A percentile compares a stretch with the other conserved stretches of the same genome.
Evolutionary conservation across 345 rosid species (phyloP).

Genomic region (Lagerstroemia speciosa): DNA sequence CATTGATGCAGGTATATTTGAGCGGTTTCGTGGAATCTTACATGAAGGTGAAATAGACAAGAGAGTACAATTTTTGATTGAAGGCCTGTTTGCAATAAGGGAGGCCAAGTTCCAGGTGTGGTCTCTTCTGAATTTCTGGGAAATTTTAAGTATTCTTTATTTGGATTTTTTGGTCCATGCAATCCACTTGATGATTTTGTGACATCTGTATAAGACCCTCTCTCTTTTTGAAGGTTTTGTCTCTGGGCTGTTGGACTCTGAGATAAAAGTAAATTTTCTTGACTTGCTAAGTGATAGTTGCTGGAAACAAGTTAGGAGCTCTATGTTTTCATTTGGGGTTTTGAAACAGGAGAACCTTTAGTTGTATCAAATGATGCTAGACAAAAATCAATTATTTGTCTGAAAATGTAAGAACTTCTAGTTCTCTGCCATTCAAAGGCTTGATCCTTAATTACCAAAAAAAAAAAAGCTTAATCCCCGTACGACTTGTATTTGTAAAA

Average conservation of each 20-base stretch:
- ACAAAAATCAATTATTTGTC: too few species aligned
- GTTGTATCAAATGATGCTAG: not conserved
- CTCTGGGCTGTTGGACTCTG: not conserved
- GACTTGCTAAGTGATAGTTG: too few species aligned
- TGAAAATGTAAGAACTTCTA: too few species aligned
- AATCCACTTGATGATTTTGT: not conserved
- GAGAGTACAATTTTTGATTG: slow-evolving; percentile 84
- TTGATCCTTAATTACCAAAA: too few species aligned
- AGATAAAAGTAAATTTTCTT: too few species aligned
- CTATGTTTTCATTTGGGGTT: not conserved
- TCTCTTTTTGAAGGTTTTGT: not conserved
- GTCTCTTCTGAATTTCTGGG: not conserved
- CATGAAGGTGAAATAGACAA: slow-evolving; percentile 97
- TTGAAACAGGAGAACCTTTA: not conserved
- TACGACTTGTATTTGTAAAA: not conserved
- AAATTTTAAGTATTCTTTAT: not conserved
- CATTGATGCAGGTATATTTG: slow-evolving; percentile 64
- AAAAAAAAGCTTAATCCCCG: too few species aligned
- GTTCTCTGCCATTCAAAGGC: too few species aligned
- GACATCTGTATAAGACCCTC: not conserved
- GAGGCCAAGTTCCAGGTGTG: slow-evolving; percentile 78
- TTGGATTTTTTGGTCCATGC: not conserved
- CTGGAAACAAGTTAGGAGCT: not conserved
- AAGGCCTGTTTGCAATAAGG: slow-evolving; percentile 75
- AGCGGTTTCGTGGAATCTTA: slow-evolving; percentile 87